phyloP scores from a whole-genome alignment of 768 basidiomycete species.

The Mrakia blollopis region DNA sequence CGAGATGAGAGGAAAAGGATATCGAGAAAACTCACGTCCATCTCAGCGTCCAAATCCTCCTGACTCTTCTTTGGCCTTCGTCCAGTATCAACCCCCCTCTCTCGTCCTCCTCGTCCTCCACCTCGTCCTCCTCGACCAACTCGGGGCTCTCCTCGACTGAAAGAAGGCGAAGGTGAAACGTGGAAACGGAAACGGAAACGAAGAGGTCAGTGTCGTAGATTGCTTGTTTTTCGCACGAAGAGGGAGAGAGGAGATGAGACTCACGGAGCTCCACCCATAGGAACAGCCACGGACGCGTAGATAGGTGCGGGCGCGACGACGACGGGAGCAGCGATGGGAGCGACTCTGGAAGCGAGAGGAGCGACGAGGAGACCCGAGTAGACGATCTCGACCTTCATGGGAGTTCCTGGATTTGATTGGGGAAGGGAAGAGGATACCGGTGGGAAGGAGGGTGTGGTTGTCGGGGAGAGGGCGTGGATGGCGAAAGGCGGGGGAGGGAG shows the following conservation, averaged over 20 bases:
- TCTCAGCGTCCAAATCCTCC: conserved; percentile 93
- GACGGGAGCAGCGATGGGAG: conserved; percentile 44
- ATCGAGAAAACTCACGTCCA: conserved; percentile 64
- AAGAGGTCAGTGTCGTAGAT: conserved; percentile 45
- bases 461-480: neutral
- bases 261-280: conserved; percentile 23
- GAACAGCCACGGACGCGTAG: conserved; percentile 21
- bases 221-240: conserved; percentile 33
- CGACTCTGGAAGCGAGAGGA: conserved; percentile 75
- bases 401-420: conserved; percentile 75
- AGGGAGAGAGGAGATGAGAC: neutral
- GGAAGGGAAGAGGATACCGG: neutral
- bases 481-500: neutral
- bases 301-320: conserved; percentile 43
- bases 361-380: conserved; percentile 70
- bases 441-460: neutral
- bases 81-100: conserved; percentile 38
- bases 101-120: conserved; percentile 40
- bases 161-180: conserved; percentile 38
- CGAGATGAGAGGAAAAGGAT: neutral
- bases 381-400: conserved; percentile 98
- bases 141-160: conserved; percentile 51
- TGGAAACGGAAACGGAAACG: conserved; percentile 46
- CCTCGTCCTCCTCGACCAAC: conserved; percentile 47
- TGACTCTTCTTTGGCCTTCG: conserved; percentile 72